Evolutionary conservation across 768 basidiomycete genomes (phyloP).

Genomic region (Suillus plorans): DNA sequence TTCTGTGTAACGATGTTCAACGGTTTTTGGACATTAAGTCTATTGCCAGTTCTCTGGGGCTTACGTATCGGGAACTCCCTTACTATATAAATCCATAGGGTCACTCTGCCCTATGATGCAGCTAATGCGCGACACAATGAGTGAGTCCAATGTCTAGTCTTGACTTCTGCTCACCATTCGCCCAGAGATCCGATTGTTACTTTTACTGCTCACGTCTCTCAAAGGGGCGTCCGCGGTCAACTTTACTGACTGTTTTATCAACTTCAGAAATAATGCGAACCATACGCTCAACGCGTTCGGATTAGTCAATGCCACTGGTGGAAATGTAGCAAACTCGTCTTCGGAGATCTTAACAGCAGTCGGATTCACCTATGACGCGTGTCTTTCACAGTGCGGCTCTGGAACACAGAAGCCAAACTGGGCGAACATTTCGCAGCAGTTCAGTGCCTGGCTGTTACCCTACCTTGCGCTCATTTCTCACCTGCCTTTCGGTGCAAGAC

Average conservation of each 20-base stretch:
- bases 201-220: neutral
- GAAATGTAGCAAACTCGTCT: neutral
- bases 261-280: constrained; percentile 8
- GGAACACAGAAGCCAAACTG: constrained; percentile 15
- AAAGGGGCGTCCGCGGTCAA: neutral
- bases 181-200: neutral
- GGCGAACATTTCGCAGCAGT: constrained; percentile 32
- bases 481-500: constrained; percentile 44
- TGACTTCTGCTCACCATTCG: neutral
- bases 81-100: neutral
- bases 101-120: neutral
- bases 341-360: constrained; percentile 6
- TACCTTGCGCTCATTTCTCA: constrained; percentile 50
- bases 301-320: constrained; percentile 4
- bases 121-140: neutral
- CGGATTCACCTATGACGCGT: constrained; percentile 14
- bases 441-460: constrained; percentile 46
- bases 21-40: neutral
- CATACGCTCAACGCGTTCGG: neutral
- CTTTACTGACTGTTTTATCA: constrained; percentile 13
- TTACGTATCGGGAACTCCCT: neutral
- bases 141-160: neutral
- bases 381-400: constrained; percentile 11
- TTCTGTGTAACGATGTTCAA: neutral
- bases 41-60: neutral